phyloP scores from a whole-genome alignment of 73 alveolate genomes.

The Blepharisma stoltei region DNA sequence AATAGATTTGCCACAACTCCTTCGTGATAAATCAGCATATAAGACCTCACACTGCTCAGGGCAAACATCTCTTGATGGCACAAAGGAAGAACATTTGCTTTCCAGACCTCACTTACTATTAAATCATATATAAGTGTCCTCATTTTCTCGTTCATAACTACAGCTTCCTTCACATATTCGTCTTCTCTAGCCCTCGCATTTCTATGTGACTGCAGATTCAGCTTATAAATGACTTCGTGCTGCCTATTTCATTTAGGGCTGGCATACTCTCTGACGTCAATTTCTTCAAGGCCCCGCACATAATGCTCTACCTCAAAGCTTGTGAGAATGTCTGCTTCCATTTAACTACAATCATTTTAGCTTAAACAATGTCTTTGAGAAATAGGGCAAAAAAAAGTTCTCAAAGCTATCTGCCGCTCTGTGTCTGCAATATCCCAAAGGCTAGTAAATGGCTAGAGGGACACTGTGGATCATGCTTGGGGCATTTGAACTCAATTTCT shows the following conservation, averaged over 20 bases:
- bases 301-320: conserved; percentile 88
- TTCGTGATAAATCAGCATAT: conserved; percentile 50
- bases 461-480: too few relatives aligned
- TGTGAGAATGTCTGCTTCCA: conserved; percentile 55
- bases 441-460: too few relatives aligned
- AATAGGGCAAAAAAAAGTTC: too few relatives aligned
- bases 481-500: too few relatives aligned
- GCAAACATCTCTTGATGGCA: not conserved
- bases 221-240: conserved; percentile 48
- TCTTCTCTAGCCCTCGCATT: conserved; percentile 56
- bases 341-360: too few relatives aligned
- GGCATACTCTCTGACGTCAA: conserved; percentile 15
- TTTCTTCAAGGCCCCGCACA: conserved; percentile 52
- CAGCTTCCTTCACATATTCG: conserved; percentile 86
- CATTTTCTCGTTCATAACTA: conserved; percentile 87
- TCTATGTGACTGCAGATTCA: conserved; percentile 46
- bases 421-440: too few relatives aligned
- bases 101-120: conserved; percentile 87
- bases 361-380: too few relatives aligned
- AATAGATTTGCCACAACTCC: conserved; percentile 85
- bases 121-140: conserved; percentile 79
- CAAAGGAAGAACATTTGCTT: conserved; percentile 61
- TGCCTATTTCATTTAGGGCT: conserved; percentile 44
- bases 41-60: conserved; percentile 19
- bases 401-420: too few relatives aligned